Base-by-base conservation (phyloP, 805 yeast species). In the Teunomyces funiuensis region DNA sequence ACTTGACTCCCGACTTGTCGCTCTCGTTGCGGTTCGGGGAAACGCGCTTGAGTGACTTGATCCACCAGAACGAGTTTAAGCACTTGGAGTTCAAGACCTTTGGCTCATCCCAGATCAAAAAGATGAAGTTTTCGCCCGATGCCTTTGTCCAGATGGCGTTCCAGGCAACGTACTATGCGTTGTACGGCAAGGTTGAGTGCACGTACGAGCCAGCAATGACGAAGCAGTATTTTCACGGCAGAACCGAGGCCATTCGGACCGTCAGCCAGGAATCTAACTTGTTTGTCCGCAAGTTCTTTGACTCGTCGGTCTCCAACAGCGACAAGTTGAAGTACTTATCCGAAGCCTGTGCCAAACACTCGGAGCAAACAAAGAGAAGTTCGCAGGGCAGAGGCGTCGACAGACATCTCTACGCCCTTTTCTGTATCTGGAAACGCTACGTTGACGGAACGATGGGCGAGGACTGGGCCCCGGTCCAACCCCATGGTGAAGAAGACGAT, bases 131-230 rank as follows among this genome's bases (percentile, higher is more conserved):
- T 60, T 85, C 95, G 2, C 97, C 97, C 0, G 97, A 89, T 71
- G 97, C 97, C 0, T 89, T 85, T 65, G 83, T 85, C 28, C 97
- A 89, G 61, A 88, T 89, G 91, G 84, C 89, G 17, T 88, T 88
- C 71, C 97, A 89, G 63, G 87, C 93, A 6, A 88, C 96, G 3
- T 89, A 88, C 62, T 89, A 87, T 57, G 95, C 96, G 0, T 73
- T 89, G 28, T 89, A 89, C 58, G 97, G 97, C 37, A 86, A 85
- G 57, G 91, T 88, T 28, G 97, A 88, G 62, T 86, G 95, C 49
- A 88, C 96, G 5, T 89, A 89, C 60, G 97, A 89, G 65, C 97
- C 97, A 2, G 96, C 96, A 6, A 89, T 89, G 97, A 90, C 97
- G 3, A 89, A 89, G 61, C 71, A 71, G 44, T 89, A 83, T 59